These are phyloP conservation scores for Holtermannia corniformis DNA, from an alignment of 768 basidiomycete genomes.

Conservation along the genomic window DNA sequence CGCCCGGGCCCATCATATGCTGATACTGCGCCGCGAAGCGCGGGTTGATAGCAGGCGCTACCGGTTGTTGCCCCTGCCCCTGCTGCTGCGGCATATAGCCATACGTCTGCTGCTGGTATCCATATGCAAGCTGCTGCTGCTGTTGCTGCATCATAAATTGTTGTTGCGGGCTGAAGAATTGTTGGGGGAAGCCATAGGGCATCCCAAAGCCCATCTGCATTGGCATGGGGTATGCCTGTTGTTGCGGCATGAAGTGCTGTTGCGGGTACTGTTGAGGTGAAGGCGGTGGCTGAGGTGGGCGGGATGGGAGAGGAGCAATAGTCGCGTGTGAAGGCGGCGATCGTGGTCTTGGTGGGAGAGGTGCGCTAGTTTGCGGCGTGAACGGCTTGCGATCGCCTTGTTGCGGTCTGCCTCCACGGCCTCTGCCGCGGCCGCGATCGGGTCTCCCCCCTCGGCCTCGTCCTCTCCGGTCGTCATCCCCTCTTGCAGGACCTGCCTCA, in stretches of 20 bases:
- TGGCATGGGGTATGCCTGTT: background rate
- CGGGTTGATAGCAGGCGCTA: slow-evolving; percentile 33
- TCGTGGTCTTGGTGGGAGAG: background rate
- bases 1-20: slow-evolving; percentile 24
- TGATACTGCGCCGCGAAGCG: slow-evolving; percentile 30
- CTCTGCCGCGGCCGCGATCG: slow-evolving; percentile 1
- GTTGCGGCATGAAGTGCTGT: background rate
- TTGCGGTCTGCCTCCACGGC: slow-evolving; percentile 4
- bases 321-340: background rate
- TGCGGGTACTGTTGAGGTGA: slow-evolving; percentile 3
- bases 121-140: background rate
- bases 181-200: no score
- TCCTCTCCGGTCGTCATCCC: slow-evolving; percentile 4
- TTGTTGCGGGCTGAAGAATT: slow-evolving; percentile 5
- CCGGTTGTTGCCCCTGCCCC: background rate
- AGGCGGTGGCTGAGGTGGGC: background rate
- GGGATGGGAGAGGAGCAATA: background rate
- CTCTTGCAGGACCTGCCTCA: background rate
- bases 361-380: slow-evolving; percentile 4
- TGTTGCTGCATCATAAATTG: background rate
- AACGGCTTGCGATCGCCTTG: background rate
- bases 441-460: background rate
- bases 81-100: background rate
- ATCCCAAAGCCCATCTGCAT: no score
- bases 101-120: background rate